Evolutionary conservation across 2,329 filamentous ascomycete genomes (phyloP).

Genomic region (Dothideomycetes sp.): DNA sequence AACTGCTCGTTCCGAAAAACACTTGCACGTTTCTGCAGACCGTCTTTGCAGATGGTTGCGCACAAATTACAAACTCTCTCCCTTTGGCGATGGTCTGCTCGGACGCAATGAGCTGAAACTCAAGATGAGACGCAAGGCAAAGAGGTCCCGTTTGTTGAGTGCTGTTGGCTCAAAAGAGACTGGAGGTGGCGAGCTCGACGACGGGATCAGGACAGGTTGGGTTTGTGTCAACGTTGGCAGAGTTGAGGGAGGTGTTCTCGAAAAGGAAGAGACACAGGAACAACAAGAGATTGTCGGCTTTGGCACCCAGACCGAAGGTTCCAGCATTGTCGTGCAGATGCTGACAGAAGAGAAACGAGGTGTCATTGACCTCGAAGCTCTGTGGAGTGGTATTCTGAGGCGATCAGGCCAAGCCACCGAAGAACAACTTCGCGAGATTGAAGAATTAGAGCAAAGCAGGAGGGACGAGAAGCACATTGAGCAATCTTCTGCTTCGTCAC

Average conservation of each 20-base stretch:
- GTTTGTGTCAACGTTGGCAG: slow-evolving; percentile 84
- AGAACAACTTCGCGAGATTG: slow-evolving; percentile 5
- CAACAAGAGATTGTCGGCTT: slow-evolving; percentile 63
- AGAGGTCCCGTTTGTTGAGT: slow-evolving; percentile 71
- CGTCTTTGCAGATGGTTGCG: slow-evolving; percentile 82
- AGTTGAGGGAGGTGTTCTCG: slow-evolving; percentile 59
- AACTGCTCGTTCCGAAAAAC: slow-evolving; percentile 83
- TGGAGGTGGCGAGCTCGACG: slow-evolving; percentile 56
- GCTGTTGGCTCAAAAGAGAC: slow-evolving; percentile 52
- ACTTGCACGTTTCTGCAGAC: slow-evolving; percentile 84
- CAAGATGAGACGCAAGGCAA: slow-evolving; percentile 70
- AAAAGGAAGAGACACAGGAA: slow-evolving; percentile 20
- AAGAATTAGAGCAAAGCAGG: too few relatives aligned
- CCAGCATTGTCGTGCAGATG: slow-evolving; percentile 60
- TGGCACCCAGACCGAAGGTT: slow-evolving; percentile 48
- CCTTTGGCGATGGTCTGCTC: slow-evolving; percentile 77
- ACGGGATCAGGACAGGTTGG: slow-evolving; percentile 89
- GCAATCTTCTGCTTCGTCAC: slow-evolving; percentile 2
- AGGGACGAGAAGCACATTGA: slow-evolving; percentile 7
- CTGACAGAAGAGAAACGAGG: slow-evolving; percentile 61
- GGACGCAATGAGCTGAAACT: slow-evolving; percentile 87
- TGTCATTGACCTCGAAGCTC: slow-evolving; percentile 56
- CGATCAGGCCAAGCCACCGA: slow-evolving; percentile 26
- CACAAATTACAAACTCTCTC: slow-evolving; percentile 59
- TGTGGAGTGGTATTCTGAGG: slow-evolving; percentile 48